Base-by-base conservation (phyloP, 345 rosid genomes). In the Litchi chinensis region DNA sequence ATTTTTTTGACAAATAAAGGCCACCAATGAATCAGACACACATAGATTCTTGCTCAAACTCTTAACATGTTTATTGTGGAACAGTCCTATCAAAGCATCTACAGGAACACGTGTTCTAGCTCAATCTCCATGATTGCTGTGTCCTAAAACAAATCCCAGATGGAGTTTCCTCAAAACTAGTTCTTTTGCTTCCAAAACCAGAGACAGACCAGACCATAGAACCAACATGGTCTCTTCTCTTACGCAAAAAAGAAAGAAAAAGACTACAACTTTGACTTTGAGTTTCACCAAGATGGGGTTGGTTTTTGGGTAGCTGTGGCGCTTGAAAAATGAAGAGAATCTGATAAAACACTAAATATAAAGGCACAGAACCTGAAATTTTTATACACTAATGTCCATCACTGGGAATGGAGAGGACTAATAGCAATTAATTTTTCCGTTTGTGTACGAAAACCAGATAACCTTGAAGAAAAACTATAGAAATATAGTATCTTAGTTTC, bases 201-300 rank as follows among this genome's bases (percentile, higher is more conserved):
- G 40, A 76, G 40, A 39, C 48, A 66, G 80, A 71, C 74, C 76
- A 73, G 21, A 79, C 52, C 75, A 63, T 28, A 77, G 28, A 68
- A 18, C 65, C 11, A 52, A 32, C 78, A 15, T 62, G 18, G 8
- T 67, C 63, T 41, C 52, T 52, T 16, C 41, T 22, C 5, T 40
- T 15, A 15, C 15, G 15, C 52, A 1, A 21, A 6, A 56, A 32
- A 32, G 37, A 65, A 12, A 39, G 28, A 18, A 22, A 70, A 46
- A 52, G 69, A 74, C 19, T 43, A 22, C 15, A 54, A 66, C 65
- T 37, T 44, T 10, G 37, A 66, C 65, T n/a, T 4, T 26, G 50
- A 52, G 39, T 76, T 32, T 21, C 21, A 19, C 46, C 40, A 78
- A 68, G n/a, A 16, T 41, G 64, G 70, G 70, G 2, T 59, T 13